Conservation (phyloP, 768 basidiomycete species). For the Russula abietina region DNA sequence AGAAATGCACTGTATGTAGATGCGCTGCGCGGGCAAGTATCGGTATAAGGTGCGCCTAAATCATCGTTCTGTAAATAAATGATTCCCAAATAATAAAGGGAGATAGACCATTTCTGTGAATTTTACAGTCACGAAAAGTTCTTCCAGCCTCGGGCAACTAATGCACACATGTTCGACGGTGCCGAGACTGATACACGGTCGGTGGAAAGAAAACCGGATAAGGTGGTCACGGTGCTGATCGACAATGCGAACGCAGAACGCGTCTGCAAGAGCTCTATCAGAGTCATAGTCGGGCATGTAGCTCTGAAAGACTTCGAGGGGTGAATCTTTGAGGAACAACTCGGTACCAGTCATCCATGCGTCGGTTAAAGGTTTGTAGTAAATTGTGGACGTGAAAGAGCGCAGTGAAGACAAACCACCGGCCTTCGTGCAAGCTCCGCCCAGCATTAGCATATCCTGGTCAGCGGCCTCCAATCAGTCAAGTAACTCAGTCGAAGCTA, state of each 20-base stretch:
- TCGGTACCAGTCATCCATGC: slow-evolving; percentile 43
- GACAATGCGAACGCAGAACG: slow-evolving; percentile 49
- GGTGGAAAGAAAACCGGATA: slow-evolving; percentile 54
- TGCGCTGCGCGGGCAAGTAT: slow-evolving; percentile 41
- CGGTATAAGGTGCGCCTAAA: slow-evolving; percentile 38
- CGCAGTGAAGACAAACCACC: slow-evolving; percentile 40
- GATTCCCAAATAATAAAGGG: neutral
- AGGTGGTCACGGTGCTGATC: slow-evolving; percentile 46
- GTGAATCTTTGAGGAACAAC: slow-evolving; percentile 41
- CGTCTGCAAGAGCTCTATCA: slow-evolving; percentile 37
- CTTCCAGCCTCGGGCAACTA: slow-evolving; percentile 47
- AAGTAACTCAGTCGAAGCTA: slow-evolving; percentile 4
- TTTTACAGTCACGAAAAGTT: slow-evolving; percentile 57
- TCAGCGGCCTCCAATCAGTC: neutral
- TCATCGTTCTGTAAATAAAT: neutral
- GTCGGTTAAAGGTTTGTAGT: slow-evolving; percentile 27
- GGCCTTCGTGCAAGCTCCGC: slow-evolving; percentile 33
- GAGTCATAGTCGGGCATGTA: slow-evolving; percentile 45
- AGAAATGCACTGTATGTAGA: slow-evolving; percentile 57
- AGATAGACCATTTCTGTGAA: slow-evolving; percentile 41
- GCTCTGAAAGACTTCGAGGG: slow-evolving; percentile 57
- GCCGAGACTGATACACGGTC: slow-evolving; percentile 49
- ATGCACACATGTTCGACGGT: slow-evolving; percentile 50
- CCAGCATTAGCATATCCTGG: slow-evolving; percentile 52
- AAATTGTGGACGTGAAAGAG: slow-evolving; percentile 54